Evolutionary conservation across 2,329 filamentous ascomycete species (phyloP).

Genomic region (Monilinia polystroma): DNA sequence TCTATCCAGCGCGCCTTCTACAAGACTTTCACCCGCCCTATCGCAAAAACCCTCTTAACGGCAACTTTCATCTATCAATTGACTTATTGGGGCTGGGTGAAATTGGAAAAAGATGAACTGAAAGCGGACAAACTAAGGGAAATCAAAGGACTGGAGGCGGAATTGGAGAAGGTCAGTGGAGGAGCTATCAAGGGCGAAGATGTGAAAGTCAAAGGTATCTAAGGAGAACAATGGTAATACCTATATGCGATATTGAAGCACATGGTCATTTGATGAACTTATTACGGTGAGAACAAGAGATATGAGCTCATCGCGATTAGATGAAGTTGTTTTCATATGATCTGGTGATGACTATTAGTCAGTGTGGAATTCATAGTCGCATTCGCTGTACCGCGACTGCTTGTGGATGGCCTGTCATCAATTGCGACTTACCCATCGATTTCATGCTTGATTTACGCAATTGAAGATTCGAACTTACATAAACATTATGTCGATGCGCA

Average conservation of each 20-base stretch:
- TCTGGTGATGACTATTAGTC: not conserved
- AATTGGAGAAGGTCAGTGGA: constrained; percentile 17
- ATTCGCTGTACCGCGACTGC: not conserved
- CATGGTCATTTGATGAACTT: not conserved
- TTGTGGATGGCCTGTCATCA: not conserved
- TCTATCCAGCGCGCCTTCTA: constrained; percentile 62
- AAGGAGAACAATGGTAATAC: not conserved
- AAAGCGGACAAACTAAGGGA: constrained; percentile 50
- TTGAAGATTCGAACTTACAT: not conserved
- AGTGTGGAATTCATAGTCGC: not conserved
- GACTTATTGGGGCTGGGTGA: constrained; percentile 72
- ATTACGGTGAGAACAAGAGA: not conserved
- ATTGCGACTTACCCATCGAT: not conserved
- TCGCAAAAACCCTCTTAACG: constrained; percentile 71
- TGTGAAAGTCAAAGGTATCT: constrained; percentile 19
- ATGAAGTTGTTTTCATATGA: not conserved
- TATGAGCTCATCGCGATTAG: too few species aligned
- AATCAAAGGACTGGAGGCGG: constrained; percentile 20
- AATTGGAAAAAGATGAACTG: constrained; percentile 70
- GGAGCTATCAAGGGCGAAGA: constrained; percentile 21
- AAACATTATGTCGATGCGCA: not conserved
- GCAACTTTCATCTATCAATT: constrained; percentile 78
- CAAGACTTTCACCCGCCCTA: constrained; percentile 69
- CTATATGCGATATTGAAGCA: not conserved
- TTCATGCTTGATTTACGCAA: not conserved